Conservation (phyloP, 805 yeast genomes). For the Monosporozyma servazzii region DNA sequence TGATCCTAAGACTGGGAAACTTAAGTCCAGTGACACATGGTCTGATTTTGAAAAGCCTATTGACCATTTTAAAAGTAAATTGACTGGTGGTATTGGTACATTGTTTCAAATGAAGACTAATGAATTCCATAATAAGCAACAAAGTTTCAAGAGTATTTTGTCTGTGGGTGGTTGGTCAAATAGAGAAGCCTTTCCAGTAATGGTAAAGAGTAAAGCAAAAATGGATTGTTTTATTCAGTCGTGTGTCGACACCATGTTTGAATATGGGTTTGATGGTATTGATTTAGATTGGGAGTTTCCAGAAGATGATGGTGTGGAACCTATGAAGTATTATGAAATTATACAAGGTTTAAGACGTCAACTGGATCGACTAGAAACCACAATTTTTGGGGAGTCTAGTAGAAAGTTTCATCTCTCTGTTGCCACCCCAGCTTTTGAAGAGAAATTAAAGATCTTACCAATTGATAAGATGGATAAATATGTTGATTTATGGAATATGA, state of each 20-base stretch:
- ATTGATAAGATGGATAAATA: slow-evolving; percentile 47
- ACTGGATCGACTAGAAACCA: slow-evolving; percentile 34
- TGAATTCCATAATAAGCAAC: slow-evolving; percentile 15
- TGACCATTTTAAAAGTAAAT: slow-evolving; percentile 8
- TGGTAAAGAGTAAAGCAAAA: slow-evolving; percentile 31
- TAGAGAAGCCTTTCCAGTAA: slow-evolving; percentile 40
- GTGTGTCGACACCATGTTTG: slow-evolving; percentile 37
- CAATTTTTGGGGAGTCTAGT: slow-evolving; percentile 11
- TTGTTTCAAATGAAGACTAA: slow-evolving; percentile 31
- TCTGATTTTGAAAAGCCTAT: slow-evolving; percentile 45
- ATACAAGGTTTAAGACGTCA: slow-evolving; percentile 33
- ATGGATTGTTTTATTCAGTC: slow-evolving; percentile 42
- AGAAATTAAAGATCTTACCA: slow-evolving; percentile 36
- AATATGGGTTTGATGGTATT: slow-evolving; percentile 74
- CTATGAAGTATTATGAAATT: slow-evolving; percentile 36
- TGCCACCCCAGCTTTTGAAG: slow-evolving; percentile 66
- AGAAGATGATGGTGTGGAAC: slow-evolving; percentile 34
- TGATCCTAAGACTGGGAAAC: slow-evolving; percentile 42
- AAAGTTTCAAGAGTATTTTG: slow-evolving; percentile 44
- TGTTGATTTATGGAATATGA: slow-evolving; percentile 69
- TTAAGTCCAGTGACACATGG: slow-evolving; percentile 52
- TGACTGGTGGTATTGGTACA: slow-evolving; percentile 44
- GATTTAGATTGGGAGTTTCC: slow-evolving; percentile 97
- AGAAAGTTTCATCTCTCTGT: slow-evolving; percentile 44
- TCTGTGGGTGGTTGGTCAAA: slow-evolving; percentile 81